Conservation (phyloP, 1,284 basidiomycete genomes). For the Trametes polyzona region DNA sequence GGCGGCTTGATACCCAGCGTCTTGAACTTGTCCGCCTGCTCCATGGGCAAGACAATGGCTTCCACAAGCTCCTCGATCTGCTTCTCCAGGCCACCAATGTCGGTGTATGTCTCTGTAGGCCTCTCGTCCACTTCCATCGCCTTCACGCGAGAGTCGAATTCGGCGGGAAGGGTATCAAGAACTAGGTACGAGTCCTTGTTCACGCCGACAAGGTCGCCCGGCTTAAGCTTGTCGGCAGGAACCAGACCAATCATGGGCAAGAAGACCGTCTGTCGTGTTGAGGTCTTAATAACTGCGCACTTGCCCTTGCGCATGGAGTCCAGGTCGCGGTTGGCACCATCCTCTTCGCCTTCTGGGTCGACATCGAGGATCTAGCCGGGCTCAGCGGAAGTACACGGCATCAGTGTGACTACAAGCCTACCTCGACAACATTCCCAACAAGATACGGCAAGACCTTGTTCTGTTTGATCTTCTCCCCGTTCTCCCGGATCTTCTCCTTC, state of each 20-base stretch:
- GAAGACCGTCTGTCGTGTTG: slow-evolving; percentile 97
- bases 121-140: slow-evolving; percentile 94
- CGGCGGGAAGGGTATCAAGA: slow-evolving; percentile 83
- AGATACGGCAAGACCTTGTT: slow-evolving; percentile 99
- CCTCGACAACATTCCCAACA: slow-evolving; percentile 97
- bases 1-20: slow-evolving; percentile 80
- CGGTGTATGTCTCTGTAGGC: slow-evolving; percentile 80
- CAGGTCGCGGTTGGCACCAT: slow-evolving; percentile 92
- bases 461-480: slow-evolving; percentile 98
- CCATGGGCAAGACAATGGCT: slow-evolving; percentile 82
- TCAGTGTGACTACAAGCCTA: slow-evolving; percentile 39
- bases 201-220: slow-evolving; percentile 95
- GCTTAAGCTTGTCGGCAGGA: slow-evolving; percentile 86
- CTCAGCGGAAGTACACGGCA: neutral
- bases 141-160: slow-evolving; percentile 81
- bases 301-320: slow-evolving; percentile 96
- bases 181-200: slow-evolving; percentile 99
- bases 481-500: slow-evolving; percentile 98
- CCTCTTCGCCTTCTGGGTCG: slow-evolving; percentile 91
- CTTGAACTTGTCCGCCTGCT: slow-evolving; percentile 84
- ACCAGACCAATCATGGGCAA: slow-evolving; percentile 98
- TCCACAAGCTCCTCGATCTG: slow-evolving; percentile 85
- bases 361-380: slow-evolving; percentile 87
- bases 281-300: slow-evolving; percentile 99
- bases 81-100: slow-evolving; percentile 82